phyloP scores from a whole-genome alignment of 495 filamentous ascomycete species.

The Hypoxylon trugodes region DNA sequence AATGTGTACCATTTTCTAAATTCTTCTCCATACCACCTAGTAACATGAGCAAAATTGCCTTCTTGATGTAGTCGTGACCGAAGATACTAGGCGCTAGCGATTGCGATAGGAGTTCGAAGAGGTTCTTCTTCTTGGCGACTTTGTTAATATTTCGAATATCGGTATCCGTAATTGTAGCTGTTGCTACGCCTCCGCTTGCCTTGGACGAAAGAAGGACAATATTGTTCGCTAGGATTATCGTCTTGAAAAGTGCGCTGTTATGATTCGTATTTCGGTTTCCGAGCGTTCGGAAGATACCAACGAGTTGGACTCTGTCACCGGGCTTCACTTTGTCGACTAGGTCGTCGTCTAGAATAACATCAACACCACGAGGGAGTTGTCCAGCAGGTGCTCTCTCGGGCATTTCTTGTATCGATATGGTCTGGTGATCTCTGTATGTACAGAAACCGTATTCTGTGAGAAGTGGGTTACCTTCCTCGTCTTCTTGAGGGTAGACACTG shows the following conservation, averaged over 20 bases:
- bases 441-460: constrained; percentile 96
- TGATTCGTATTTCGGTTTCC: constrained; percentile 91
- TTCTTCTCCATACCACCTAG: constrained; percentile 99
- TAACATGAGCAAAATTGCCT: constrained; percentile 95
- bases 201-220: constrained; percentile 95
- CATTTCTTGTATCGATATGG: constrained; percentile 99
- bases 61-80: constrained; percentile 98
- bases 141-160: constrained; percentile 99
- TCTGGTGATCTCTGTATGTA: constrained; percentile 96
- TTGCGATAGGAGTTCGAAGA: constrained; percentile 93
- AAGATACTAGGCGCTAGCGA: constrained; percentile 98
- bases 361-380: constrained; percentile 94
- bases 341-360: constrained; percentile 97
- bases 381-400: constrained; percentile 95
- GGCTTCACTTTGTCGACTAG: constrained; percentile 95
- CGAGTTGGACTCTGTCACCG: constrained; percentile 93
- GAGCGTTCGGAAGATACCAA: constrained; percentile 91
- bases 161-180: constrained; percentile 92
- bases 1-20: constrained; percentile 95
- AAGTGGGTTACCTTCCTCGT: constrained; percentile 81
- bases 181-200: constrained; percentile 91
- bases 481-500: constrained; percentile 94
- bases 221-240: constrained; percentile 92
- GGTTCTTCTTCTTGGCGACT: constrained; percentile 91
- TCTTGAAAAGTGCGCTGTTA: constrained; percentile 91